phyloP scores from a whole-genome alignment of 495 filamentous ascomycete species.

The Penicillium diatomitis region DNA sequence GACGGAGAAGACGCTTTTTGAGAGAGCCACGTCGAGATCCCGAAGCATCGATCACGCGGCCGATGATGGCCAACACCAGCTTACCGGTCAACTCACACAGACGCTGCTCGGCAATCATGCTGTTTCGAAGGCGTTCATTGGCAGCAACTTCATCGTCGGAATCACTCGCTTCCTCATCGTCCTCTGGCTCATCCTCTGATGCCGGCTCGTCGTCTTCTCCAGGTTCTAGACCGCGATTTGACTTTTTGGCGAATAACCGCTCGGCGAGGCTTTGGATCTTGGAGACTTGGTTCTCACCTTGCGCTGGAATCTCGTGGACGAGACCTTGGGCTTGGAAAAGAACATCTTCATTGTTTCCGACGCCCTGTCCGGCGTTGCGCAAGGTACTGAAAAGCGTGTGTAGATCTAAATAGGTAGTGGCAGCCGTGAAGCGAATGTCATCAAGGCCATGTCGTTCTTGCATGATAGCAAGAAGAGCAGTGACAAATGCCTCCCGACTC shows the following conservation, averaged over 20 bases:
- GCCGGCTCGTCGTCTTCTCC: conserved; percentile 57
- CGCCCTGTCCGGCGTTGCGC: conserved; percentile 34
- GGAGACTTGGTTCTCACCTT: conserved; percentile 52
- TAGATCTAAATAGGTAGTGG: conserved; percentile 67
- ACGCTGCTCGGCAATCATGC: conserved; percentile 66
- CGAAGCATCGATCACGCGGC: conserved; percentile 57
- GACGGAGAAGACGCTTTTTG: conserved; percentile 53
- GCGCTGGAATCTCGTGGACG: conserved; percentile 50
- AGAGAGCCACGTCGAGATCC: conserved; percentile 51
- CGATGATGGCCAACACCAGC: conserved; percentile 68
- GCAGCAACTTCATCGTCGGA: conserved; percentile 39
- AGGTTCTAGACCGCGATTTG: conserved; percentile 56
- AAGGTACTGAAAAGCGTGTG: conserved; percentile 72
- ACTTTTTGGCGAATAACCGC: conserved; percentile 61
- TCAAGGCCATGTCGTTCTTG: conserved; percentile 50
- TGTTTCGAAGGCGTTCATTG: conserved; percentile 47
- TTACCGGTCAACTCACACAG: conserved; percentile 79
- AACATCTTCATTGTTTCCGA: conserved; percentile 39
- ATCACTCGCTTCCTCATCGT: conserved; percentile 54
- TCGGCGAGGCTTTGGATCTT: conserved; percentile 68
- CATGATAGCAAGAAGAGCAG: conserved; percentile 57
- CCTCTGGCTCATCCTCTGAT: conserved; percentile 35
- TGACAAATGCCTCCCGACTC: conserved; percentile 43
- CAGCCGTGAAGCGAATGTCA: conserved; percentile 64
- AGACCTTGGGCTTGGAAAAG: conserved; percentile 48